These are phyloP conservation scores for Alternaria angustiovoidea DNA, from an alignment of 2,329 filamentous ascomycete species.

Conservation along the genomic window DNA sequence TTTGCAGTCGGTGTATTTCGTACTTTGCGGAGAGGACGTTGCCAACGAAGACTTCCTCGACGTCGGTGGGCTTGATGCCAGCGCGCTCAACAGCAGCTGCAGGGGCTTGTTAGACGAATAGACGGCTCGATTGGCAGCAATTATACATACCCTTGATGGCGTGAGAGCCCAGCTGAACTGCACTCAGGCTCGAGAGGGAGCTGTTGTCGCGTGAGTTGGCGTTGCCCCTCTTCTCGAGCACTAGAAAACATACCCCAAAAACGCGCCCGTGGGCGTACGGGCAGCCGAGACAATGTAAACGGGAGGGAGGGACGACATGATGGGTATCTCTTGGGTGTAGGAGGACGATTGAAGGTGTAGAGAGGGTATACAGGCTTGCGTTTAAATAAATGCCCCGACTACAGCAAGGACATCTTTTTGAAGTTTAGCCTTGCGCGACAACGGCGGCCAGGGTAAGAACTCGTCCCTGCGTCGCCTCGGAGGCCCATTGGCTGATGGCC, in stretches of 20 bases:
- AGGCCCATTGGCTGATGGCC: conserved; percentile 23
- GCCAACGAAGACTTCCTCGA: conserved; percentile 97
- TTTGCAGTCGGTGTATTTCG: conserved; percentile 29
- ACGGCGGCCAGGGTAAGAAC: conserved; percentile 20
- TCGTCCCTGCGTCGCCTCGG: conserved; percentile 24
- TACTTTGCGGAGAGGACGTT: conserved; percentile 98
- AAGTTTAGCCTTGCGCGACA: conserved; percentile 23
- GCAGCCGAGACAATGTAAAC: conserved; percentile 96
- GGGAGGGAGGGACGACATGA: conserved; percentile 80
- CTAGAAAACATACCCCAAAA: conserved; percentile 76
- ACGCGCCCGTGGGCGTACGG: conserved; percentile 91
- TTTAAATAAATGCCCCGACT: not conserved
- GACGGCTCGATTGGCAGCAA: not conserved
- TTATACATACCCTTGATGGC: conserved; percentile 82
- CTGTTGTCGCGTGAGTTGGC: conserved; percentile 58
- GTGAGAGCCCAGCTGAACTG: conserved; percentile 84
- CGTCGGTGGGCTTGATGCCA: conserved; percentile 84
- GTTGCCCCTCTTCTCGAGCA: conserved; percentile 31
- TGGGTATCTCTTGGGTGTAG: conserved; percentile 41
- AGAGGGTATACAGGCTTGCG: conserved; percentile 7
- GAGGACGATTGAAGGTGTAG: conserved; percentile 10
- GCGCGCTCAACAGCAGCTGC: conserved; percentile 82
- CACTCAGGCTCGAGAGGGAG: conserved; percentile 85
- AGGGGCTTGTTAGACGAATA: conserved; percentile 26
- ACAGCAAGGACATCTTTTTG: conserved; percentile 22